Conservation (phyloP, 495 filamentous ascomycete species). For the Acidiella bohemica region DNA sequence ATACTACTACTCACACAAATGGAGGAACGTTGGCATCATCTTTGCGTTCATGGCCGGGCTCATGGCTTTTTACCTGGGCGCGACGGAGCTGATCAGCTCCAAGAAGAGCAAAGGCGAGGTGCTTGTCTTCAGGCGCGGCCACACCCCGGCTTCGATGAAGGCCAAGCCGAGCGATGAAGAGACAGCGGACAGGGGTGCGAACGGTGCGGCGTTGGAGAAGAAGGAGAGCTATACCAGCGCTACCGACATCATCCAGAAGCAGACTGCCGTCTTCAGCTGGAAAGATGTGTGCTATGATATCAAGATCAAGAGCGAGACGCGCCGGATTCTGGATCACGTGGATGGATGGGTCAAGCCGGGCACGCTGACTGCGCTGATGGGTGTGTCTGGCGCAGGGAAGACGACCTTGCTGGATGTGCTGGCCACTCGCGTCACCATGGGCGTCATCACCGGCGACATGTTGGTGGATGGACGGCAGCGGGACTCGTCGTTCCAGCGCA, state of each 20-base stretch:
- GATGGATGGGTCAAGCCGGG: constrained; percentile 89
- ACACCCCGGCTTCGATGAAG: constrained; percentile 45
- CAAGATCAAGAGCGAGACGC: constrained; percentile 62
- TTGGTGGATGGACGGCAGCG: constrained; percentile 64
- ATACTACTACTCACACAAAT: constrained; percentile 50
- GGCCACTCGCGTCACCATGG: constrained; percentile 71
- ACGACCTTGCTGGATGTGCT: constrained; percentile 60
- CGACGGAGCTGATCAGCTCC: constrained; percentile 61
- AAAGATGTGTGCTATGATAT: constrained; percentile 76
- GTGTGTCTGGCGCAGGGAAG: constrained; percentile 58
- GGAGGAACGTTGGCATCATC: constrained; percentile 75
- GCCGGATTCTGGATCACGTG: constrained; percentile 70
- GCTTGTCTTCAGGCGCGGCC: constrained; percentile 66
- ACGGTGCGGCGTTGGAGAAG: constrained; percentile 31
- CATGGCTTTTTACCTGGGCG: constrained; percentile 49
- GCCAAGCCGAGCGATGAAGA: constrained; percentile 43
- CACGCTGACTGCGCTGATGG: constrained; percentile 81
- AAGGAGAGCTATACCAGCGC: constrained; percentile 20
- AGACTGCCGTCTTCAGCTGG: constrained; percentile 71
- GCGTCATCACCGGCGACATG: constrained; percentile 75
- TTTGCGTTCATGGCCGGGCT: constrained; percentile 60
- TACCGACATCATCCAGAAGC: constrained; percentile 15
- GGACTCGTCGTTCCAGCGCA: constrained; percentile 75
- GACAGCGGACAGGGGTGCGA: constrained; percentile 27
- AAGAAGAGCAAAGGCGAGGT: constrained; percentile 82